Base-by-base conservation (phyloP, 2,329 filamentous ascomycete species). In the Aureobasidium sp. region DNA sequence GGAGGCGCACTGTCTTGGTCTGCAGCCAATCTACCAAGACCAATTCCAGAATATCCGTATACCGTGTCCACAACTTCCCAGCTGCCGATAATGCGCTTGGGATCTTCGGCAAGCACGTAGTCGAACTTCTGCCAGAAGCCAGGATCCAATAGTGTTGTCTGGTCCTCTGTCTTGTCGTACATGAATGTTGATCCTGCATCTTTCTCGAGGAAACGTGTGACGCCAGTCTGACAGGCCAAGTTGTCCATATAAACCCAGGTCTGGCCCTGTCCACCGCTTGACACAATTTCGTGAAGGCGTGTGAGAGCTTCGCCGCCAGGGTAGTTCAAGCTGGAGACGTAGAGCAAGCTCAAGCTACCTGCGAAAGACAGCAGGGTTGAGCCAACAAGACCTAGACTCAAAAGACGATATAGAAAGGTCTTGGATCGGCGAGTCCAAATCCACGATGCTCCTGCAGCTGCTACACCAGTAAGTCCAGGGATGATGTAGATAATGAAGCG, bases 401-500 rank as follows among this genome's bases (percentile, higher is more conserved):
- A 73, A 1, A 86, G 51, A 5, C 76, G 71, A 69, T 86, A 86
- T 37, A 83, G 32, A 3, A 78, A 16, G 1, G 82, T 83, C 71
- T 91, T 92, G 5, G 77, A 69, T n/a, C 83, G 78, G 44, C 87
- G 85, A 1, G 67, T 72, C 72, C 71, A 74, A 65, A 95, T 76
- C 73, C 85, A 87, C 61, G 85, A 82, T 14, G 91, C 90, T 25
- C 86, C 87, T 5, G 90, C 80, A 3, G 90, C 86, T 0, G 91
- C 87, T 3, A 87, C 83, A 11, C 87, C 88, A 0, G 92, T 96
- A 34, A 97, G 77, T 0, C 87, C 81, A 0, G 94, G 94, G 29
- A 96, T 81, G 58, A 85, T 81, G 75, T 97, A 97, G 68, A 97
- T 85, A 67, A 99, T 87, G 78, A 99, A 99, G 21, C 94, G 89